These are phyloP conservation scores for Maudiozyma pseudohumilis DNA, from an alignment of 805 yeast genomes.

Conservation along the genomic window DNA sequence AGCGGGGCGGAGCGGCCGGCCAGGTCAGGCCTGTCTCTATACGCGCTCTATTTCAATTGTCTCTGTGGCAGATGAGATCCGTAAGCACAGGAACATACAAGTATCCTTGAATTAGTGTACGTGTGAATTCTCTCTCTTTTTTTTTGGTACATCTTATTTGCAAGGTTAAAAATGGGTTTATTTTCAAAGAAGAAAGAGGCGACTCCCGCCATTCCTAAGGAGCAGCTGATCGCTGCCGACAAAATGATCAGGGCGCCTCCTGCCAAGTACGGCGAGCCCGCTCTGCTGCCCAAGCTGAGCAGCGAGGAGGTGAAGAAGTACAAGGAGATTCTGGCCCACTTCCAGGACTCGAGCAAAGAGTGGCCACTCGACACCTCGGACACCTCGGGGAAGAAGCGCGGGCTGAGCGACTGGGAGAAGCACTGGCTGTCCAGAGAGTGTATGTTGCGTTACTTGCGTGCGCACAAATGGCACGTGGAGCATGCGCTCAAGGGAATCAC, in stretches of 20 bases:
- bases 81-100: too few species aligned
- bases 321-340: conserved; percentile 11
- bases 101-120: too few species aligned
- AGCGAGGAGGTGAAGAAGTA: conserved; percentile 14
- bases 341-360: conserved; percentile 13
- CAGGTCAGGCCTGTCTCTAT: too few species aligned
- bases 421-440: conserved; percentile 42
- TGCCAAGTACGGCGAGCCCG: conserved; percentile 11
- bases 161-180: conserved; percentile 23
- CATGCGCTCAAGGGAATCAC: conserved; percentile 37
- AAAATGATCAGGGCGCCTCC: conserved; percentile 19
- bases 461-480: conserved; percentile 40
- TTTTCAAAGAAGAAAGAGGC: conserved; percentile 15
- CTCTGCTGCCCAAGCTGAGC: conserved; percentile 12
- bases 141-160: too few species aligned
- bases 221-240: conserved; percentile 17
- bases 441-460: conserved; percentile 40
- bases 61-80: too few species aligned
- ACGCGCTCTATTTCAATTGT: too few species aligned
- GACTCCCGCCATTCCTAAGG: conserved; percentile 7
- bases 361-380: conserved; percentile 30
- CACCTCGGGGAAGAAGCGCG: conserved; percentile 8
- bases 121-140: too few species aligned
- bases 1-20: too few species aligned
- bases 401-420: conserved; percentile 29